phyloP scores from a whole-genome alignment of 1,284 basidiomycete genomes.

The Termitomyces sp. region DNA sequence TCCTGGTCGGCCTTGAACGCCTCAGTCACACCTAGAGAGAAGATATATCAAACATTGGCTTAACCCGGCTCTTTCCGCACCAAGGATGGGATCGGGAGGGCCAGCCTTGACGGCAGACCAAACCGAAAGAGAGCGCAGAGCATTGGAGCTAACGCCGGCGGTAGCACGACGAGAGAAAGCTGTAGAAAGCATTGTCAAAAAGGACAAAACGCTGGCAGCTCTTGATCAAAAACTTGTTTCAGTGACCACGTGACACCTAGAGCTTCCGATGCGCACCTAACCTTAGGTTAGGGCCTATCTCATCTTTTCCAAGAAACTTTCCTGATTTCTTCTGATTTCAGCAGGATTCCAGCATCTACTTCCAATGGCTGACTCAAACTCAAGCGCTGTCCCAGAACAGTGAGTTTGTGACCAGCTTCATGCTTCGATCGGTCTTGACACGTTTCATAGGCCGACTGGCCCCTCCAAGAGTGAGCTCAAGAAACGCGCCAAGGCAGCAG shows the following conservation, averaged over 20 bases:
- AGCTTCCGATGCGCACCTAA: constrained; percentile 10
- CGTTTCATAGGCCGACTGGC: constrained; percentile 27
- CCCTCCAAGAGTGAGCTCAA: constrained; percentile 91
- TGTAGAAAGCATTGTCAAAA: constrained; percentile 37
- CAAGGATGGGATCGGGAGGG: constrained; percentile 92
- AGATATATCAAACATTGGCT: neutral
- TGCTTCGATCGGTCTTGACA: neutral
- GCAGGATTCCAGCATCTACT: constrained; percentile 4
- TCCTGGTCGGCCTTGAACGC: constrained; percentile 94
- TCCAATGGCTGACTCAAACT: constrained; percentile 11
- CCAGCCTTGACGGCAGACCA: constrained; percentile 86
- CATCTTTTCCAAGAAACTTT: neutral
- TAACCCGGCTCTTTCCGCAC: constrained; percentile 36
- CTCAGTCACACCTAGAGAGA: constrained; percentile 70
- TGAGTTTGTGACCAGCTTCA: constrained; percentile 8
- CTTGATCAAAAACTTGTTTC: constrained; percentile 4
- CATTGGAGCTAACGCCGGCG: constrained; percentile 27
- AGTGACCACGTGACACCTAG: neutral
- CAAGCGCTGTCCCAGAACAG: constrained; percentile 16
- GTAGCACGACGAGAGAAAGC: constrained; percentile 40
- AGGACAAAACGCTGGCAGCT: constrained; percentile 15
- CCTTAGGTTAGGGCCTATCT: constrained; percentile 14
- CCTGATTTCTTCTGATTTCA: constrained; percentile 1
- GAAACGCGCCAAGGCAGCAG: constrained; percentile 88
- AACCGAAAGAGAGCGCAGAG: constrained; percentile 52